Evolutionary conservation across 306 rosid species (phyloP), one percentile per base, ranked within the genome.

Genomic region (Vicia sativa): DNA sequence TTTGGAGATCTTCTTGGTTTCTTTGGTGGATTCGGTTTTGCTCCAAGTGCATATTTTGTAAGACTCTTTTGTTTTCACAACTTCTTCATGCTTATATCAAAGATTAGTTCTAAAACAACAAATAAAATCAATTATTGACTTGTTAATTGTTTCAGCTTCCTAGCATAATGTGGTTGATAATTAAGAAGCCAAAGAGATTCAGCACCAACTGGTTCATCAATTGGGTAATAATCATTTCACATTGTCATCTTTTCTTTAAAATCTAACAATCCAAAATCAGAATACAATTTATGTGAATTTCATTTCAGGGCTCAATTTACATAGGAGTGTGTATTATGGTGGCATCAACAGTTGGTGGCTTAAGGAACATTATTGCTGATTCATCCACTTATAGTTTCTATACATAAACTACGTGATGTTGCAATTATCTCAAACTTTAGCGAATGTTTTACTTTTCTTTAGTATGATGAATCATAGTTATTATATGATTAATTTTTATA

Each of bases 1-100:
- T 92, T 92, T 67, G 98, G 98, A 12, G 98, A 92, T 76, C 91
- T 92, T 65, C 95, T 92, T 67, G 98, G 96, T 45, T 87, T 92
- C 89, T 89, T 92, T 35, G 98, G 96, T 15, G 95, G 96, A 61
- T 89, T 92, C 60, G 96, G 98, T 8, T 89, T 92, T 71, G 95
- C 95, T 65, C 98, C 96, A 50, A 89, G 95, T 41, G 70, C 98
- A 14, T 87, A 80, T 67, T 92, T 92, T 58, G 96, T 87, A 89
- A 82, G 82, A 2, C 55, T 54, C 31, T 58, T 49, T 16, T 37
- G 13, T 9, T 3, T 31, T 62, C n/a, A 10, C 6, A 53, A 9
- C 31, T 43, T 56, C 29, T 46, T 26, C 50, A 70, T 9, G 13
- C 71, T 65, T 6, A 42, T 70, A 25, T 31, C 61, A 31, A 42